These are phyloP conservation scores for Astragalus membranaceus DNA, from an alignment of 306 rosid genomes.

Conservation along the genomic window DNA sequence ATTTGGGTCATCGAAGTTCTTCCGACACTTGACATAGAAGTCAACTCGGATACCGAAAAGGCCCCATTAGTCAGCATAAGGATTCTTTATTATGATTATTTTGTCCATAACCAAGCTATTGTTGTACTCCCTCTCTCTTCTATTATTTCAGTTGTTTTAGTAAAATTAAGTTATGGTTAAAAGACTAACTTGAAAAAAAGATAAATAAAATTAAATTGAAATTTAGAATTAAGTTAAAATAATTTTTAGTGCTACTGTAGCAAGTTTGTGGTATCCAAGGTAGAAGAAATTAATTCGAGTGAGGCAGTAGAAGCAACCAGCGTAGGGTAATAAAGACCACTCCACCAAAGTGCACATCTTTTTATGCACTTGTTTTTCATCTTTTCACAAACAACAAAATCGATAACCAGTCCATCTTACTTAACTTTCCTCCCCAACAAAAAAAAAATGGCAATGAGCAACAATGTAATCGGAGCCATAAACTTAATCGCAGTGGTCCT, in stretches of 20 bases:
- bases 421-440: not conserved
- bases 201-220: no score
- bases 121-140: no score
- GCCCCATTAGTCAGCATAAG: not conserved
- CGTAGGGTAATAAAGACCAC: not conserved
- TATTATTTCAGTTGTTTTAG: no score
- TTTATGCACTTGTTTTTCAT: not conserved
- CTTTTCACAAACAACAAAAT: not conserved
- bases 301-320: slow-evolving; percentile 18
- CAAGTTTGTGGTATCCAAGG: slow-evolving; percentile 20
- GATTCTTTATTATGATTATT: not conserved
- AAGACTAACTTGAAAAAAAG: no score
- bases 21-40: not conserved
- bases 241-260: no score
- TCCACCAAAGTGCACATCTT: not conserved
- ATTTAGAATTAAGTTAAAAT: no score
- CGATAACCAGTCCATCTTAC: not conserved
- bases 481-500: slow-evolving; percentile 68
- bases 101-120: no score
- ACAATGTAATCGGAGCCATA: slow-evolving; percentile 67
- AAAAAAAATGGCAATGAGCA: slow-evolving; percentile 63
- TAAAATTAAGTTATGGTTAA: no score
- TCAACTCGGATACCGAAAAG: slow-evolving; percentile 15
- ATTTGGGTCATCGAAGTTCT: not conserved
- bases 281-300: not conserved